Base-by-base conservation (phyloP, 805 yeast species). In the Candida arabinofermentans region DNA sequence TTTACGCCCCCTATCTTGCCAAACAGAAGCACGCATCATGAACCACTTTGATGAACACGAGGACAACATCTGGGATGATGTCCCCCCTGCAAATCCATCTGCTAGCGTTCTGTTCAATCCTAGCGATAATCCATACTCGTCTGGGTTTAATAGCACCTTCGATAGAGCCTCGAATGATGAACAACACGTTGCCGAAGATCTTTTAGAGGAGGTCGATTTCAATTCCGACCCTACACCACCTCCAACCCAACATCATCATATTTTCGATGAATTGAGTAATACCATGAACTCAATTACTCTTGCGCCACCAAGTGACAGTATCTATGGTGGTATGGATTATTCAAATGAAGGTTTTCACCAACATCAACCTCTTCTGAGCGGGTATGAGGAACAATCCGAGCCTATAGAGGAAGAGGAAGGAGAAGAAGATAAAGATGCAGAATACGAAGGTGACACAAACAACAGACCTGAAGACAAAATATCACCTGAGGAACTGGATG, bases 1-100 rank as follows among this genome's bases (percentile, higher is more conserved):
- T 13, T 10, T 6, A 26, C 29, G 8, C 14, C 29, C 5, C 6
- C 29, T 26, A 10, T 5, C 8, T 26, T 26, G 14, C 8, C 29
- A 13, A 10, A 9, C 5, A 5, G 19, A 23, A 23, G 24, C 16
- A 14, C 17, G 33, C 34, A 29, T 17, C 27, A 57, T 57, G 58
- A 44, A 53, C 44, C 55, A 51, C 27, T 51, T 56, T 41, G 53
- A 46, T 13, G 51, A 52, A 13, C 48, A 49, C 16, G 54, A 50
- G 22, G 50, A 46, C 34, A 55, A 58, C 44, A 62, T 53, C 43
- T 81, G 86, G 86, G 84, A 74, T 43, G 86, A 79, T 50, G 75
- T 70, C 3, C 58, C 75, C 12, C 58, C 74, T 12, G 61, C 76
- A 2, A 60, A 58, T 27, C 62, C 67, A 3, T 48, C 54, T 7